Percentiles rank a stretch among this genome's conserved stretches.
Evolutionary conservation across 1,139 yeast genomes (phyloP).

Genomic region (Chernovozyma aurita): DNA sequence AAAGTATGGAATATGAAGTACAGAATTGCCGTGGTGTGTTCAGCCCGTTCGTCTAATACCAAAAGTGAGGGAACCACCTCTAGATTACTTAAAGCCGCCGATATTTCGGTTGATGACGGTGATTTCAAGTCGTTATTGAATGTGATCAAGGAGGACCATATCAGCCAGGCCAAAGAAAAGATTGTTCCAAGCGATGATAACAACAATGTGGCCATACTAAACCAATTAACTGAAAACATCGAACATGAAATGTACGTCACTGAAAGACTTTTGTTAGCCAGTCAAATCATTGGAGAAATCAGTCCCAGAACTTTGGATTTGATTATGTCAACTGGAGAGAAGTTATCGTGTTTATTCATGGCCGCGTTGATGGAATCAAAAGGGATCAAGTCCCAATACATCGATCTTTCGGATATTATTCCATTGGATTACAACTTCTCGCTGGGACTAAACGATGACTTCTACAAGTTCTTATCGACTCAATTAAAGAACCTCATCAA

Average conservation of each 20-base stretch:
- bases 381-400: constrained; percentile 70
- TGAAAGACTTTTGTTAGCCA: constrained; percentile 71
- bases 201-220: constrained; percentile 40
- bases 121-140: constrained; percentile 53
- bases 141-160: constrained; percentile 71
- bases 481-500: constrained; percentile 55
- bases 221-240: constrained; percentile 53
- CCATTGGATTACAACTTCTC: constrained; percentile 53
- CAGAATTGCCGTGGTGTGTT: constrained; percentile 92
- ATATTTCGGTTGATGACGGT: constrained; percentile 56
- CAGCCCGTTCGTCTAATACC: constrained; percentile 88
- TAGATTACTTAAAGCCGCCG: constrained; percentile 74
- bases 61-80: constrained; percentile 96
- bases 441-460: constrained; percentile 57
- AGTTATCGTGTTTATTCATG: constrained; percentile 84
- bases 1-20: constrained; percentile 54
- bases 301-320: constrained; percentile 83
- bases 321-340: constrained; percentile 92
- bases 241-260: constrained; percentile 63
- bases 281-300: constrained; percentile 88
- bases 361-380: constrained; percentile 77
- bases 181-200: too few species aligned
- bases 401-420: constrained; percentile 73
- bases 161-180: constrained; percentile 59
- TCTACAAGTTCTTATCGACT: constrained; percentile 61